Evolutionary conservation across 2,329 filamentous ascomycete species (phyloP), one percentile per base, ranked within the genome.

Genomic region (Aureobasidium leucospermi): DNA sequence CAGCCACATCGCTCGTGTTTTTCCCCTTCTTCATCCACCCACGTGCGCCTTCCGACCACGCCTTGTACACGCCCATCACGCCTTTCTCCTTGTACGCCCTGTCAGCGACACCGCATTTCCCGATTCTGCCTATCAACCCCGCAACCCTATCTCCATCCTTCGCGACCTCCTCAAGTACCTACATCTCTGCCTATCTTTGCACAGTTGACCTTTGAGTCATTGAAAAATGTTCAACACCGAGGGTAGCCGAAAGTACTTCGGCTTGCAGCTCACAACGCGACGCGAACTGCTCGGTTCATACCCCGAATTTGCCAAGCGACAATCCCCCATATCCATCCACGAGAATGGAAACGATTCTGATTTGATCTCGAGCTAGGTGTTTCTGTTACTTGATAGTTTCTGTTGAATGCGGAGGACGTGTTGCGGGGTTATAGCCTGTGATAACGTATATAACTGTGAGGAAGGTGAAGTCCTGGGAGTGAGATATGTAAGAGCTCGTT

Each of bases 381-480:
- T 47, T 57, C 11, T 39, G 32, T 57, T 47, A 47, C 32, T 47
- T 57, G 29, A 57, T 39, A 41, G 19, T 29, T 47, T 57, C 36
- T 57, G 13, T 29, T 28, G 32, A 31, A 28, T 57, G 53, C 32
- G 53, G 53, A 47, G 42, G 28, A 3, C n/a, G 13, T 36, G 31
- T 46, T 47, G 53, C 43, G 53, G 31, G 42, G 41, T 36, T 57
- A 8, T 31, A 38, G 7, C 11, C 19, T 4, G 11, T 38, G 53
- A 57, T 47, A 57, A 41, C 8, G 42, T 16, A 45, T 39, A 8
- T 16, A 23, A 23, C 23, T 53, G 23, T 16, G 16, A 9, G 51
- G 51, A 32, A 55, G 39, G 52, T 56, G 31, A 56, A 43, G 52
- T 34, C 52, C 52, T 56, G 11, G 8, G 28, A 3, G 4, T n/a